These are phyloP conservation scores for Quercus agrifolia DNA, from an alignment of 306 rosid genomes.

Conservation along the genomic window DNA sequence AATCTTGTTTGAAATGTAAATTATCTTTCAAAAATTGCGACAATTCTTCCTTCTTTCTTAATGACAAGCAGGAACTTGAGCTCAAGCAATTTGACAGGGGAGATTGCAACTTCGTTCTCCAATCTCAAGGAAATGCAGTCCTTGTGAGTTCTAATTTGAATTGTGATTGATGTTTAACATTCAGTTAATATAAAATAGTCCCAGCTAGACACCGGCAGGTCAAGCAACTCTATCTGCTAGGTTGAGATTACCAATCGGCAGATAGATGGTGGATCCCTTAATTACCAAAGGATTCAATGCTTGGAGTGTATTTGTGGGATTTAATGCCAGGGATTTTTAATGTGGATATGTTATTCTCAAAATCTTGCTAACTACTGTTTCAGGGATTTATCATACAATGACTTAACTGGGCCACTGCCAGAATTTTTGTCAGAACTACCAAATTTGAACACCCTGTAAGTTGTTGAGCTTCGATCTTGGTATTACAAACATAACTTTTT, in stretches of 20 bases:
- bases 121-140: constrained; percentile 4
- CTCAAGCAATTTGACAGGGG: constrained; percentile 25
- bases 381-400: constrained; percentile 50
- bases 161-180: too few species aligned
- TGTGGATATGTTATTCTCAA: too few species aligned
- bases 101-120: constrained; percentile 8
- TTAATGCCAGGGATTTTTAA: too few species aligned
- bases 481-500: neutral
- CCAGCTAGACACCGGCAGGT: too few species aligned
- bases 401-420: constrained; percentile 36
- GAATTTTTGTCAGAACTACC: constrained; percentile 21
- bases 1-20: too few species aligned
- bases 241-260: too few species aligned
- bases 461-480: neutral
- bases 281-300: too few species aligned
- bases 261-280: too few species aligned
- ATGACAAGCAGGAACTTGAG: constrained; percentile 23
- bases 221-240: too few species aligned
- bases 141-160: constrained; percentile 7
- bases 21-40: neutral
- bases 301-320: too few species aligned
- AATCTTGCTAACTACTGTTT: neutral
- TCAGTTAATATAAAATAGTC: too few species aligned
- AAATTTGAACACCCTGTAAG: constrained; percentile 35
- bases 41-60: neutral